Base-by-base conservation (phyloP, 2,329 filamentous ascomycete species). In the Cladosporium sp. region DNA sequence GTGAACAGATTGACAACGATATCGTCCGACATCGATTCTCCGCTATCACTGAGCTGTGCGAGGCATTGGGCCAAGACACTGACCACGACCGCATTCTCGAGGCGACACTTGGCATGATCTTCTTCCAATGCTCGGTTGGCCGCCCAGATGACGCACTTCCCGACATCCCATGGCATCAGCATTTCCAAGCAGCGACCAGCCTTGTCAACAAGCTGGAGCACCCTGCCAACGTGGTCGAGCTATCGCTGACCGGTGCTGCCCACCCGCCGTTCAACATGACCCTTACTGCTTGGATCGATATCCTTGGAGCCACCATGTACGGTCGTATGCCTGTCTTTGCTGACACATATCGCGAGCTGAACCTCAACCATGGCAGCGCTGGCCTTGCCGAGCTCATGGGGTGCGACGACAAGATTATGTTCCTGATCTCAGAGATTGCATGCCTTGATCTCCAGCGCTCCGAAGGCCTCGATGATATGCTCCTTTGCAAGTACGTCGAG, bases 391-490 rank as follows among this genome's bases (percentile, higher is more conserved):
- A 96, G 81, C 86, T 98, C 60, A 98, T 98, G 93, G 95, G 95
- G 71, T 98, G 95, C 78, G 94, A 98, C 69, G 95, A 99, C 79
- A 88, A 89, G 25, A 91, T 98, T 79, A 97, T 99, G 93, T 98
- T 97, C 78, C 84, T 98, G 73, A 96, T 99, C 76, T 96, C 93
- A 1, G 95, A 99, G 80, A 97, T 98, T 73, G 92, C 94, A 63
- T 98, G 95, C 79, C 88, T 99, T 62, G 95, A 98, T 77, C 91
- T 91, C 3, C 86, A 97, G 69, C 96, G 95, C 83, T 81, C 84
- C 46, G 88, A 91, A 67, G 91, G 91, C 71, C 92, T 95, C 72
- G 91, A 96, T 71, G 89, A 95, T 74, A 89, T 95, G 69, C 87
- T 88, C 59, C 87, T 98, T 53, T 97, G 93, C 85, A 87, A 90